Evolutionary conservation across 2,329 filamentous ascomycete species (phyloP).

Genomic region (Fusarium falciforme): DNA sequence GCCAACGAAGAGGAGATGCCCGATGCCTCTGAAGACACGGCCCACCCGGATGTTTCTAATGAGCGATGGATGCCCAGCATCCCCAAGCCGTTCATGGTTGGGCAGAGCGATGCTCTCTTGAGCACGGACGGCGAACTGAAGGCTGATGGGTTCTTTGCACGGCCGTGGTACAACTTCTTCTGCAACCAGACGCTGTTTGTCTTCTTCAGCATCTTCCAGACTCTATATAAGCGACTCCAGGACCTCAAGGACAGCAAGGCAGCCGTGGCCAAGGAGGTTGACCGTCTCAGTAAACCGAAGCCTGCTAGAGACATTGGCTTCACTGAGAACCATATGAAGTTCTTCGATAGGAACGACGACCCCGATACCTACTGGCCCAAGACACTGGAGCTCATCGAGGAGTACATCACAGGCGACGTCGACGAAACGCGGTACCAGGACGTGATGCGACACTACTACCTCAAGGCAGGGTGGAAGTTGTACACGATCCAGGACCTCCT

Average conservation of each 20-base stretch:
- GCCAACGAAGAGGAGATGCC: constrained; percentile 81
- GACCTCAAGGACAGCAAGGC: constrained; percentile 85
- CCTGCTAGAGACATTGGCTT: constrained; percentile 87
- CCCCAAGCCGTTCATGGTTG: constrained; percentile 66
- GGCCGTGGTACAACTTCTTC: constrained; percentile 89
- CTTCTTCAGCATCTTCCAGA: constrained; percentile 93
- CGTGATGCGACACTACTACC: constrained; percentile 89
- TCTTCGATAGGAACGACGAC: constrained; percentile 74
- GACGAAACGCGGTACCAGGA: constrained; percentile 90
- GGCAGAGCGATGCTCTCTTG: constrained; percentile 63
- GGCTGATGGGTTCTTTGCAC: constrained; percentile 83
- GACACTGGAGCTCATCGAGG: constrained; percentile 86
- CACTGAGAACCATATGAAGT: constrained; percentile 80
- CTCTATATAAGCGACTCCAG: constrained; percentile 85
- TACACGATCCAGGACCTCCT: constrained; percentile 94
- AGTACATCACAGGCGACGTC: constrained; percentile 83
- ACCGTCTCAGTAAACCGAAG: constrained; percentile 78
- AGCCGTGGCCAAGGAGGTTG: constrained; percentile 78
- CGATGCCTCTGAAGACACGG: constrained; percentile 68
- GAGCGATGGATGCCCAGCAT: constrained; percentile 74
- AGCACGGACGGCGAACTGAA: constrained; percentile 73
- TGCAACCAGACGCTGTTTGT: constrained; percentile 92
- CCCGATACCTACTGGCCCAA: constrained; percentile 84
- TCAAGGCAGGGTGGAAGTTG: constrained; percentile 90
- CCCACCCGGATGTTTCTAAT: constrained; percentile 71